Base-by-base conservation (phyloP, 2,329 filamentous ascomycete genomes). In the Alternaria burnsii region DNA sequence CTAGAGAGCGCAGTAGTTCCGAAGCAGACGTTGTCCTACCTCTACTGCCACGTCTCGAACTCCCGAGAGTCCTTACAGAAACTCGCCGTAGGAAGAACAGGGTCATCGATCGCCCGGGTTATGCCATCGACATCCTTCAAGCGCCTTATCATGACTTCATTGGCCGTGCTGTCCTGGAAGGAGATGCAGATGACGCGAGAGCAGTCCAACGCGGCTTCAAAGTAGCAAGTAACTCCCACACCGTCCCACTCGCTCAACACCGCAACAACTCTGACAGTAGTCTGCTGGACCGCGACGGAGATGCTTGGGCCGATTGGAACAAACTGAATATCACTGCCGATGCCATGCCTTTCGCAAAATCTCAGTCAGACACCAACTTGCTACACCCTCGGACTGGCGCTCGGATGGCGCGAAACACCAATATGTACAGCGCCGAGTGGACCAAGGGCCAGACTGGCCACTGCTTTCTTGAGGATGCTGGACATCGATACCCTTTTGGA, bases 221-320 rank as follows among this genome's bases (percentile, higher is more conserved):
- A 6, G 54, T 26, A 22, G 43, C 24, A 6, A 41, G 24, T 20
- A 43, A n/a, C 4, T n/a, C 16, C 16, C 26, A 38, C 12, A 11
- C n/a, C 12, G 6, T 18, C 3, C 42, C 61, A 18, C 24, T 43
- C 8, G 24, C 28, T 3, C 8, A 32, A 24, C 47, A 47, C 11
- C 52, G 50, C n/a, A 53, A 41, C 10, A 50, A 62, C 26, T 55
- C 58, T 16, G 47, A 52, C 2, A 52, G 36, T 7, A 57, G 26
- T 12, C 30, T 66, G 4, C 54, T 70, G 1, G 58, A 68, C 24
- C 59, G 59, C 5, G 42, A 59, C 9, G 50, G 38, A 1, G 44
- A 62, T 7, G 22, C n/a, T 1, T 70, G 65, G 65, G 52, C 53
- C 3, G 46, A 54, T 14, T 68, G 61, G 55, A 56, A 59, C 28